Evolutionary conservation across 2,329 filamentous ascomycete species (phyloP), one percentile per base, ranked within the genome.

Genomic region (Fusarium staphyleae): DNA sequence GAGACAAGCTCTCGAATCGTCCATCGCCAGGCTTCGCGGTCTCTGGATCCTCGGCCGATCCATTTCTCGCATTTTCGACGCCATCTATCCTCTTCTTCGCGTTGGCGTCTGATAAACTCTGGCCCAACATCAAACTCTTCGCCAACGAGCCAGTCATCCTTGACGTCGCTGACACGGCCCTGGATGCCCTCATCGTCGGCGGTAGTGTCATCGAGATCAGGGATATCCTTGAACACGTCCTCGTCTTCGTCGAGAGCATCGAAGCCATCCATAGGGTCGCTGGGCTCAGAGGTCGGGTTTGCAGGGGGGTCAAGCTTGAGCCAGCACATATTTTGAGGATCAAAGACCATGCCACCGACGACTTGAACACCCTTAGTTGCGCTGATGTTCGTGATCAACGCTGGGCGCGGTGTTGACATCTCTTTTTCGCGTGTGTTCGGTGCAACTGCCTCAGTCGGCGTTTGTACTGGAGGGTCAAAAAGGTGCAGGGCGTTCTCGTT

Each of bases 111-210:
- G 59, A 98, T 87, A 70, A 98, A 99, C 72, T 96, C 91, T 3
- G 93, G 95, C 0, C 95, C 95, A 49, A 99, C 91, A 70, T 99
- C 95, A 67, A 99, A 99, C 71, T 99, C 95, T 74, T 99, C 95
- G 45, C 91, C 91, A 11, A 97, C 90, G 42, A 91, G 85, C 82
- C 90, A 93, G 68, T 93, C 89, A 66, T 92, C 89, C 52, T 86
- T 85, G 59, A 86, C 74, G 47, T 87, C 85, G 66, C 82, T 86
- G 64, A 78, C 77, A 15, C 84, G 82, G 37, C 78, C 79, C 32
- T 76, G 73, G 16, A 76, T 75, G 7, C 73, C 74, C 10, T 82
- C 79, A 7, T 79, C 78, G 11, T 82, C 80, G 36, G 77, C 77
- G 14, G 76, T 70, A 30, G 76, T 79, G 55, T 97, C 93, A 60